Base-by-base conservation (phyloP, 2,329 filamentous ascomycete species). In the Spiromastix sp. region DNA sequence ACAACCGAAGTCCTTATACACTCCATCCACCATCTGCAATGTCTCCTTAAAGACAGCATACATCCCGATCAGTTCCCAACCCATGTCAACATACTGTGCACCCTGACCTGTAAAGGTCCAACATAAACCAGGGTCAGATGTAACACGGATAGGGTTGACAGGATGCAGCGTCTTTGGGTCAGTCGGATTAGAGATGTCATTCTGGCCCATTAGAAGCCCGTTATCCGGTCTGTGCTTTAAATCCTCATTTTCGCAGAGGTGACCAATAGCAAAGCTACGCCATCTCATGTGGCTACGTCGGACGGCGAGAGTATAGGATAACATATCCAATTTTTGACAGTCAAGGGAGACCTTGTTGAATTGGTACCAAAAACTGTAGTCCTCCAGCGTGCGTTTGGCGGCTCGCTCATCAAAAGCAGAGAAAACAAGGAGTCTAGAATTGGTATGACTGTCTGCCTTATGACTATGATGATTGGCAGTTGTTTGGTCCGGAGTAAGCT, bases 101-200 rank as follows among this genome's bases (percentile, higher is more conserved):
- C 46, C 46, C 29, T 48, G 46, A 8, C 46, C 46, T 6, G 39
- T 48, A 22, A 48, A 48, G 10, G 47, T 32, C 11, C 34, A 38
- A 8, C 27, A 32, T 12, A 42, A 11, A 12, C 16, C 6, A 9
- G 39, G 31, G 2, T 13, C 13, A n/a, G 11, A 18, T 13, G 26
- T 15, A 11, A 20, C 20, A 8, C 16, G 29, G 10, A 31, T 16
- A 9, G 34, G 34, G 5, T 36, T 36, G 15, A 10, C 10, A 30
- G 3, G 24, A 27, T 3, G 29, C 29, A 29, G 12, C 16, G 26
- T 7, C 8, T 29, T 29, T 29, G 8, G 12, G 26, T 12, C 12
- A 13, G 9, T 29, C 26, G 12, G 26, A 8, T 29, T 15, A 11
- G 24, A 13, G n/a, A n/a, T n/a, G n/a, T n/a, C n/a, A n/a, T n/a